phyloP scores from a whole-genome alignment of 345 rosid genomes.

The Boechera stricta region DNA sequence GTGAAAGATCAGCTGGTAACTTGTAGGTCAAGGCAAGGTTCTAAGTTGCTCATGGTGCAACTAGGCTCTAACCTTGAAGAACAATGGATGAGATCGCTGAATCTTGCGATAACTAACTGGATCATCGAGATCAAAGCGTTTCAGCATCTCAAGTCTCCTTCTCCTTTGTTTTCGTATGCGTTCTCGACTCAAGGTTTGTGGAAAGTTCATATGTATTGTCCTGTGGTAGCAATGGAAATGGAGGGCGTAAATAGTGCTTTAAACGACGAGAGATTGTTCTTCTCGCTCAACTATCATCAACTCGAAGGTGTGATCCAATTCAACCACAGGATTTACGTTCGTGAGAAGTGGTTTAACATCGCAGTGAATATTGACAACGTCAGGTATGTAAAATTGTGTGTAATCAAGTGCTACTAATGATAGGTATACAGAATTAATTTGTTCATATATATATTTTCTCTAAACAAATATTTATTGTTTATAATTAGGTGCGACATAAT shows the following conservation, averaged over 20 bases:
- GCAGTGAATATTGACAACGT: slow-evolving; percentile 73
- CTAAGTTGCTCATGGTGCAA: slow-evolving; percentile 67
- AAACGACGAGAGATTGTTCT: slow-evolving; percentile 64
- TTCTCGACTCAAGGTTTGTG: slow-evolving; percentile 68
- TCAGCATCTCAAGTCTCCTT: slow-evolving; percentile 60
- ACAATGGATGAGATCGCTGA: slow-evolving; percentile 84
- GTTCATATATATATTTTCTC: not conserved
- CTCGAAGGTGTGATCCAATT: slow-evolving; percentile 88
- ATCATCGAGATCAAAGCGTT: slow-evolving; percentile 56
- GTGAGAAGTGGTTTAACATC: slow-evolving; percentile 66
- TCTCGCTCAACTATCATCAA: slow-evolving; percentile 85
- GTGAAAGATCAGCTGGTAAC: slow-evolving; percentile 59
- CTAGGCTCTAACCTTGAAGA: slow-evolving; percentile 83
- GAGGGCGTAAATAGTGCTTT: slow-evolving; percentile 56
- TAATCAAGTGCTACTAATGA: too few relatives aligned
- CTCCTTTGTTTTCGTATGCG: slow-evolving; percentile 77
- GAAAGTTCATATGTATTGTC: slow-evolving; percentile 88
- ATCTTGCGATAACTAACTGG: slow-evolving; percentile 89
- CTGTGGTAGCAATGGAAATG: slow-evolving; percentile 76
- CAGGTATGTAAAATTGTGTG: slow-evolving; percentile 52
- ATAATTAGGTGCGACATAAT: slow-evolving; percentile 64
- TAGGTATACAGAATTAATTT: not conserved
- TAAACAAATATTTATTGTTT: not conserved
- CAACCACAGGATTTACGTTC: slow-evolving; percentile 59
- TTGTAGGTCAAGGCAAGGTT: slow-evolving; percentile 54